Evolutionary conservation across 495 filamentous ascomycete genomes (phyloP).

Genomic region (Xylaria cubensis): DNA sequence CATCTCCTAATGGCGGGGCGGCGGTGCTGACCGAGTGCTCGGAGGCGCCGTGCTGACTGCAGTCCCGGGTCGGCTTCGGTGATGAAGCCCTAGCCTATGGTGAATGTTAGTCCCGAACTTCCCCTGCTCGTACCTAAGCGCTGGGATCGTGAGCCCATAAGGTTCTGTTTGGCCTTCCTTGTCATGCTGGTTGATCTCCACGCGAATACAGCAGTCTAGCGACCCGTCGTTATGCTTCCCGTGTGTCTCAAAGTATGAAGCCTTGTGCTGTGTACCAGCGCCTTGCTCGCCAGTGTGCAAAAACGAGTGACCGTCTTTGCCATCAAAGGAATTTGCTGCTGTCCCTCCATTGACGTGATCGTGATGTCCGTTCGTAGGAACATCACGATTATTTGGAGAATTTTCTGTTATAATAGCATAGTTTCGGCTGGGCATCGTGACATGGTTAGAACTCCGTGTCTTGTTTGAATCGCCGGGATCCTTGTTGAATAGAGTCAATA

Average conservation of each 20-base stretch:
- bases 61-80: conserved; percentile 39
- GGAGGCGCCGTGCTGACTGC: conserved; percentile 32
- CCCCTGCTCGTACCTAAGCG: conserved; percentile 46
- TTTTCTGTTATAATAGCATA: conserved; percentile 83
- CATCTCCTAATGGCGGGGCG: conserved; percentile 28
- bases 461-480: conserved; percentile 76
- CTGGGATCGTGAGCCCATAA: conserved; percentile 71
- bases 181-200: conserved; percentile 75
- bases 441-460: conserved; percentile 72
- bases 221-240: conserved; percentile 64
- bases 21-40: conserved; percentile 39
- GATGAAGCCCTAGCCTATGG: conserved; percentile 34
- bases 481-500: conserved; percentile 83
- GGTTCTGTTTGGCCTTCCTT: conserved; percentile 65
- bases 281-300: conserved; percentile 67
- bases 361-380: conserved; percentile 27
- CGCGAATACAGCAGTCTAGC: conserved; percentile 70
- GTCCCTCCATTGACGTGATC: conserved; percentile 17
- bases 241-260: conserved; percentile 59
- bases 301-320: conserved; percentile 68
- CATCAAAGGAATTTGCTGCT: conserved; percentile 32
- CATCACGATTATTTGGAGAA: conserved; percentile 49
- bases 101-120: conserved; percentile 39
- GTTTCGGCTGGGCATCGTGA: conserved; percentile 91
- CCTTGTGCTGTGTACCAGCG: conserved; percentile 70